Conservation (phyloP, 352 stramenopile genomes). For the Phytopythium mirpurense region DNA sequence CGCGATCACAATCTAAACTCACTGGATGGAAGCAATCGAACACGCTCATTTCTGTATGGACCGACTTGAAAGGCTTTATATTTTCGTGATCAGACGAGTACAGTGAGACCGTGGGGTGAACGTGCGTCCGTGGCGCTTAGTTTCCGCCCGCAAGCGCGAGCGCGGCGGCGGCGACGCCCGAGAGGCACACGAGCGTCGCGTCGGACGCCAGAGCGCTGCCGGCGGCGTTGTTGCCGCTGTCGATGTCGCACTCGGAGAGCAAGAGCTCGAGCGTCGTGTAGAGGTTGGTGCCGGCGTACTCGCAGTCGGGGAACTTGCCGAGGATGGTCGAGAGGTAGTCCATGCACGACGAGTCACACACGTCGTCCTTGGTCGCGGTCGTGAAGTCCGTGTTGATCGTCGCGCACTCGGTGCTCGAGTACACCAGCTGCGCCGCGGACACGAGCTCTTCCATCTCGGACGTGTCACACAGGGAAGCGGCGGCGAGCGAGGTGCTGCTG, state of each 20-base stretch:
- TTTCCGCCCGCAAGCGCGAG: not conserved
- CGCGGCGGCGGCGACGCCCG: not conserved
- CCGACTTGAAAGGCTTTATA: no score
- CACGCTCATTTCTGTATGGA: no score
- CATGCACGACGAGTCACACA: conserved; percentile 5
- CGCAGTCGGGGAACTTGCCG: conserved; percentile 7
- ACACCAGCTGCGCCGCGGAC: not conserved
- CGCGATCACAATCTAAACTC: no score
- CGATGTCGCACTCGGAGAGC: conserved; percentile 1
- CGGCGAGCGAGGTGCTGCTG: not conserved
- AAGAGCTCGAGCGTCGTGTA: not conserved
- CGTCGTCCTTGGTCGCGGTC: conserved; percentile 3
- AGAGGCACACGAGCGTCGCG: not conserved
- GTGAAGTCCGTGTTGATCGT: conserved; percentile 1
- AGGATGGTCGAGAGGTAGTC: conserved; percentile 3
- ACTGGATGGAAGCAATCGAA: no score
- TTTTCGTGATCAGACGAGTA: no score
- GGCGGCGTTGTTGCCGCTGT: not conserved
- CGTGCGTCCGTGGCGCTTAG: not conserved
- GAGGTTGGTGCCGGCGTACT: conserved; percentile 1
- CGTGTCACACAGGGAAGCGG: not conserved
- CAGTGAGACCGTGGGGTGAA: no score
- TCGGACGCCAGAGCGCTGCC: not conserved
- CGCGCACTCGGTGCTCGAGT: conserved; percentile 3
- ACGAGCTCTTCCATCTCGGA: not conserved